Evolutionary conservation across 176 grass and related monocot genomes (phyloP), one percentile per base, ranked within the genome.

Genomic region (Ensete ventricosum): DNA sequence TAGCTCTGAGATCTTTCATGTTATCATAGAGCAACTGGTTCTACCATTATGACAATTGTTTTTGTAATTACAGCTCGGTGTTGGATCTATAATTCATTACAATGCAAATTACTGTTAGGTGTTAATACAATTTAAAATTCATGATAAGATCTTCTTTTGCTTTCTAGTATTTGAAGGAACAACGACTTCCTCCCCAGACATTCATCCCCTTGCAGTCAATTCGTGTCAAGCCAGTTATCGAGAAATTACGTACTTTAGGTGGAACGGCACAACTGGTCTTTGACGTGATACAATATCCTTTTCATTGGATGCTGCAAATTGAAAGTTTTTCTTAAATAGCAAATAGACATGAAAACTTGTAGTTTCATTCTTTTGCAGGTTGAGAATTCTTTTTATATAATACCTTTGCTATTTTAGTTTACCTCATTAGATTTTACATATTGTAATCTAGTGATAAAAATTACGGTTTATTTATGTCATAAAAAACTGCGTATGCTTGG

Each of bases 221-320:
- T 11, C 94, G 94, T 50, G 94, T 98, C 62, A 98, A 98, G 75
- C 85, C 87, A 48, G 84, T 98, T 76, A 87, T 83, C 62, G 94
- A 98, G 76, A 98, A 87, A 71, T 78, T 98, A 51, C 94, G 94
- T 73, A 87, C 88, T 74, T 88, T 98, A 76, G 90, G 94, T 17
- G 86, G 94, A 69, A 89, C 90, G 85, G 90, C 90, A 29, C 90
- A 92, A 50, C 78, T 98, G 67, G 84, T 98, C 78, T 98, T 98
- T 83, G 94, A 98, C 80, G 88, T 98, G 59, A 93, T 98, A 72
- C 94, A 98, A 98, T 98, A 98, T 98, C 94, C 94, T 98, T 83
- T 52, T n/a, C 51, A 74, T 54, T 34, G 76, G 11, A 74, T 34
- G 78, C 25, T 55, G 20, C 48, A 2, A 72, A 81, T 52, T 62